Percentiles rank a stretch among this genome's conserved stretches.
Conservation (phyloP, 2,329 filamentous ascomycete genomes). For the Xylaria sp. region DNA sequence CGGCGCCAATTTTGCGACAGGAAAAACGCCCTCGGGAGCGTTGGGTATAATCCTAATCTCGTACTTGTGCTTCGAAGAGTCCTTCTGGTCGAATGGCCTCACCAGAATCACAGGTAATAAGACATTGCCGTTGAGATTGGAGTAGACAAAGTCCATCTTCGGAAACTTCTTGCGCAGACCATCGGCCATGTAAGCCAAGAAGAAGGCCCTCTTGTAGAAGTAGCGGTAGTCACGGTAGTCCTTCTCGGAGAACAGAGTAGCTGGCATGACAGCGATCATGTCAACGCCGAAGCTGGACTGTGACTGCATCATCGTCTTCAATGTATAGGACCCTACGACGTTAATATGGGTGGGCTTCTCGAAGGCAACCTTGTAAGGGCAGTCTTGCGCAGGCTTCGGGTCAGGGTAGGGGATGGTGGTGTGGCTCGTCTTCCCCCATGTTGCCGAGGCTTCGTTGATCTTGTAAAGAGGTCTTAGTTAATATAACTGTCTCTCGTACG, state of each 20-base stretch:
- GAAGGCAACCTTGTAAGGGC: constrained; percentile 77
- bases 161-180: constrained; percentile 56
- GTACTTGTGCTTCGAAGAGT: constrained; percentile 37
- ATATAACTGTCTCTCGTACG: not conserved
- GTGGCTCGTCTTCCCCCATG: constrained; percentile 60
- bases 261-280: constrained; percentile 81
- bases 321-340: constrained; percentile 80
- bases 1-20: constrained; percentile 64
- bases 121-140: constrained; percentile 64
- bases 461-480: constrained; percentile 30
- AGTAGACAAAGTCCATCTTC: constrained; percentile 56
- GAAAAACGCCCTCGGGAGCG: constrained; percentile 63
- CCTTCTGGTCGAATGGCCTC: constrained; percentile 31
- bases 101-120: constrained; percentile 64
- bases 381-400: constrained; percentile 69
- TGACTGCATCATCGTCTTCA: constrained; percentile 65
- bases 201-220: constrained; percentile 92
- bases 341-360: constrained; percentile 72
- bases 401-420: constrained; percentile 78
- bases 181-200: constrained; percentile 73
- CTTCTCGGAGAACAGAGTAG: constrained; percentile 78
- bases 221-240: constrained; percentile 91
- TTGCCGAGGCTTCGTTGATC: constrained; percentile 63
- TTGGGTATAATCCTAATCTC: constrained; percentile 74
- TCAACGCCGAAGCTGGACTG: constrained; percentile 61